Percentiles rank a stretch among this genome's conserved stretches.
These are phyloP conservation scores for Stenocarpella maydis DNA, from an alignment of 2,329 filamentous ascomycete species.

Conservation along the genomic window DNA sequence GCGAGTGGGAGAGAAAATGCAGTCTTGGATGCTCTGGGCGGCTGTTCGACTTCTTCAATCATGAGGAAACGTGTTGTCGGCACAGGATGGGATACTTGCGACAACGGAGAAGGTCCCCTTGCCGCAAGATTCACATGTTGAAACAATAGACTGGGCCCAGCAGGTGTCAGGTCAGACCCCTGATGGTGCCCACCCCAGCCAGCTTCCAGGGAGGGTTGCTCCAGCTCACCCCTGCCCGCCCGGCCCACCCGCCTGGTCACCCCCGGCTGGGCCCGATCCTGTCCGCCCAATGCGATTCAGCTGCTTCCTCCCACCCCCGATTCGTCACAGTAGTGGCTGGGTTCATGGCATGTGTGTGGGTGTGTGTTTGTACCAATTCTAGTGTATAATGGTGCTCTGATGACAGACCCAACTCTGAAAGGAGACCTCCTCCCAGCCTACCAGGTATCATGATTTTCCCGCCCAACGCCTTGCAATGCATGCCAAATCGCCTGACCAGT, in stretches of 20 bases:
- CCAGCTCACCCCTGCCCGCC: conserved; percentile 22
- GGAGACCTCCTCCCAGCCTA: neutral
- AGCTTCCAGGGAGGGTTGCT: too few species aligned
- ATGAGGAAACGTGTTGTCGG: neutral
- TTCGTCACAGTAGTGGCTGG: conserved; percentile 3
- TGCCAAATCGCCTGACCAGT: neutral
- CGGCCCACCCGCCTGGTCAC: neutral
- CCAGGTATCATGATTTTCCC: conserved; percentile 35
- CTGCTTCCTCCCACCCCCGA: neutral
- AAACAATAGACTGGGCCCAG: conserved; percentile 28
- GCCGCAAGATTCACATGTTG: conserved; percentile 35
- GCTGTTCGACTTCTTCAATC: neutral
- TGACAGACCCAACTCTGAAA: neutral
- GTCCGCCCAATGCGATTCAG: neutral
- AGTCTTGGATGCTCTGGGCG: neutral
- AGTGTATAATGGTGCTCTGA: neutral
- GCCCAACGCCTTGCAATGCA: conserved; percentile 36
- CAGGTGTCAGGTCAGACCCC: conserved; percentile 26
- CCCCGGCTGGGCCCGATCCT: conserved; percentile 20
- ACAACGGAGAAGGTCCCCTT: conserved; percentile 33
- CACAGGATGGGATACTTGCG: conserved; percentile 28
- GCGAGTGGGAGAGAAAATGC: neutral
- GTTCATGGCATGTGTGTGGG: neutral
- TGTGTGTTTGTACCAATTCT: neutral
- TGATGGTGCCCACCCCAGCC: conserved; percentile 14